Evolutionary conservation across 768 basidiomycete species (phyloP), one percentile per base, ranked within the genome.

Genomic region (Calocera cornea): DNA sequence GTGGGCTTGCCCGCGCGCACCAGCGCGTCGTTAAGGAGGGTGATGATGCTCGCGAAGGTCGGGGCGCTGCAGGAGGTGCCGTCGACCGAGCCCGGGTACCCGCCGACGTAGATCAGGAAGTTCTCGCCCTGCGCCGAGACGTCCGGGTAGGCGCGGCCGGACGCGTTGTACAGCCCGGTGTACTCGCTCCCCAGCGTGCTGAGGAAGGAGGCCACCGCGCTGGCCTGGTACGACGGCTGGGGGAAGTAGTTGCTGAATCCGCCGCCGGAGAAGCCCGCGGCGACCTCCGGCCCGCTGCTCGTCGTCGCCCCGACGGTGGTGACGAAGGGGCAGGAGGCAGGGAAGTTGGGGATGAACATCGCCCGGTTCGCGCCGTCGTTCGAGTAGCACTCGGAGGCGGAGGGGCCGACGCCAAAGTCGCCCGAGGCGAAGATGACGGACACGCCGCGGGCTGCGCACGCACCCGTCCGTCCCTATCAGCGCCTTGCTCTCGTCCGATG

Each of bases 401-500:
- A 11, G 24, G 54, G 54, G 14, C 73, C 74, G 41, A 77, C 77
- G 67, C 78, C 78, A 33, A 76, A 77, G 66, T 79, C 78, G 34
- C 78, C 79, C 10, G 79, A 78, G 0, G 76, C 73, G 73, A 78
- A 78, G n/a, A 80, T 69, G 68, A 79, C 72, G 29, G 76, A 77
- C 11, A 73, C 71, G 19, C 78, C 78, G 49, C 75, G 76, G 16
- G 77, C 76, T 60, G 54, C 16, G 19, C 5, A 3, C 5, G 44
- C 16, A 24, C 5, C 19, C 5, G 44, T 47, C 14, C 54, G 14
- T 29, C 2, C 24, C 5, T 27, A 22, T 60, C 27, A 60, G 54
- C 44, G 19, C 19, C 44, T 24, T 10, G 11, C 27, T 10, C 10
- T 27, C 11, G 14, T 29, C 54, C 44, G 8, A 24, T 29, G 54